Evolutionary conservation across 257 asterid genomes (phyloP), one percentile per base, ranked within the genome.

Genomic region (Cruciata laevipes): DNA sequence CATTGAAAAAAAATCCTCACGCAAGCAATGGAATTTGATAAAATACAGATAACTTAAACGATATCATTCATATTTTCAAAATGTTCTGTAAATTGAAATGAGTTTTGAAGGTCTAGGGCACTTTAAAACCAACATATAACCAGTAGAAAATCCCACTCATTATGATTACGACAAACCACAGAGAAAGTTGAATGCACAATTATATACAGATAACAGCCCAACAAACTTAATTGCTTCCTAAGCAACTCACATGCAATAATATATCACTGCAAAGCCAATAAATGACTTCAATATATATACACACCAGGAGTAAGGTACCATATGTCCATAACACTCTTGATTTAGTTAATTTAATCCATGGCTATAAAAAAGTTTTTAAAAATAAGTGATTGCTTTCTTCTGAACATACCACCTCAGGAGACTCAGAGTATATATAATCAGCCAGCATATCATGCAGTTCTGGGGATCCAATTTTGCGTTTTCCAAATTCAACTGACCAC

Each of bases 361-460:
- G 59, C n/a, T 6, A 18, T 27, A 44, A 13, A 3, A 3, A 53
- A n/a, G 20, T 53, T 11, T 27, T 27, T 10, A 10, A 63, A 25
- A 20, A 44, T 33, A 59, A 55, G 20, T 47, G 63, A 63, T 70
- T 58, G 38, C 66, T 21, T 72, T 60, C 13, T 63, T 61, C 20
- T 37, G 61, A 59, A 70, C 71, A 24, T 86, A 93, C 99, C 97
- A 83, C 78, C 74, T 93, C 99, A 76, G 99, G 95, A 51, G 95
- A 93, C 77, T 90, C 97, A 30, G 95, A 78, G 70, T 83, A 93
- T 68, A 88, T 71, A 80, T 90, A 93, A 37, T 90, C 97, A 63
- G 96, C 99, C 63, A 90, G 79, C 97, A 93, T 90, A 73, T 90
- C 99, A 67, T 93, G 97, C 32, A 93, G 78, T 77, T 93, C 97